These are phyloP conservation scores for Setaria viridis DNA, from an alignment of 202 grass and related monocot species.

Conservation along the genomic window DNA sequence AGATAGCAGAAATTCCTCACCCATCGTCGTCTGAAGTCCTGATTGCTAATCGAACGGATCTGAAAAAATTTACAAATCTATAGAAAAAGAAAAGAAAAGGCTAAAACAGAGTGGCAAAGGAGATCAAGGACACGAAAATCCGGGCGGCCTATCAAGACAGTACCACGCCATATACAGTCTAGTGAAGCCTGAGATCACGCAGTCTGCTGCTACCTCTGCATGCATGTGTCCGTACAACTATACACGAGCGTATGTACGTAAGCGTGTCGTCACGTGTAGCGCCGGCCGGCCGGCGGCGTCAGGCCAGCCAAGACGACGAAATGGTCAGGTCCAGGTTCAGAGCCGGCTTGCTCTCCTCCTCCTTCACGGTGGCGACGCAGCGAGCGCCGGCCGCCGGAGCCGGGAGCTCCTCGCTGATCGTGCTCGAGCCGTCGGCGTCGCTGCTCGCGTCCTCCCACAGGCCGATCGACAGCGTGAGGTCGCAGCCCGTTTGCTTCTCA, in stretches of 20 bases:
- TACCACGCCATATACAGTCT: slow-evolving; percentile 17
- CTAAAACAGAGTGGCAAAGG: background rate
- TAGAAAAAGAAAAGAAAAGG: background rate
- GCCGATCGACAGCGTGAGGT: slow-evolving; percentile 59
- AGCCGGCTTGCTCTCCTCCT: slow-evolving; percentile 14
- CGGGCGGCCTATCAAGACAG: background rate
- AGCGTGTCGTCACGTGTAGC: background rate
- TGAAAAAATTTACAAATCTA: background rate
- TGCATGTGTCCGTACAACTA: background rate
- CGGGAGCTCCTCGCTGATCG: slow-evolving; percentile 53
- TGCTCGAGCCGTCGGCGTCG: slow-evolving; percentile 51
- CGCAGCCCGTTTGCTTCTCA: slow-evolving; percentile 26
- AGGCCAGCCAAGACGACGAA: slow-evolving; percentile 64
- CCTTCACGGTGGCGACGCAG: background rate
- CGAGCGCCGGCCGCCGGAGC: background rate
- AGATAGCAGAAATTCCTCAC: slow-evolving; percentile 19
- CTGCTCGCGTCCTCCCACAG: slow-evolving; percentile 43
- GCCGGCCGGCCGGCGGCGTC: slow-evolving; percentile 1
- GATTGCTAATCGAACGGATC: background rate
- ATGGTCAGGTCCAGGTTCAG: slow-evolving; percentile 71
- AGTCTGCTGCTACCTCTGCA: background rate
- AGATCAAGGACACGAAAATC: slow-evolving; percentile 11
- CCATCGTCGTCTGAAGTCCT: slow-evolving; percentile 37
- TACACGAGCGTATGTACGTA: background rate
- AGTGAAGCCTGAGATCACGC: background rate